Conservation (phyloP, 2,329 filamentous ascomycete species). For the Cytospora leucostoma region DNA sequence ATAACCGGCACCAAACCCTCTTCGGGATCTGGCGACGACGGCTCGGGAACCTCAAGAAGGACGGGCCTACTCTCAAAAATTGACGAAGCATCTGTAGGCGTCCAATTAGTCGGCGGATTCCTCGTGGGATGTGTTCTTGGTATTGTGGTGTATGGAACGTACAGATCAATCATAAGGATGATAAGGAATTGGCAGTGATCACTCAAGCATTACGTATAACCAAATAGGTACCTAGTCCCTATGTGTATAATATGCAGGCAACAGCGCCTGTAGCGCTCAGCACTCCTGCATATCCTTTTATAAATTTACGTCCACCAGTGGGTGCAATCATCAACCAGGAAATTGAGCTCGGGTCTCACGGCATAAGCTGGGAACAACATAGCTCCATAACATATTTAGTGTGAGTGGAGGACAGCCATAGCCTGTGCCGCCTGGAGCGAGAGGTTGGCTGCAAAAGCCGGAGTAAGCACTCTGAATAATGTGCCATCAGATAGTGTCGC, state of each 20-base stretch:
- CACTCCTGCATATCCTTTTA: no score
- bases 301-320: no score
- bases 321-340: no score
- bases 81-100: constrained; percentile 13
- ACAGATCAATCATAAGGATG: neutral
- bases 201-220: no score
- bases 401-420: neutral
- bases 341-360: no score
- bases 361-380: neutral
- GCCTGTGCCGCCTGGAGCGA: constrained; percentile 3
- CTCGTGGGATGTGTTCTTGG: constrained; percentile 25
- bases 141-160: constrained; percentile 7
- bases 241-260: no score
- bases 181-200: neutral
- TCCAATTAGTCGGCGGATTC: constrained; percentile 23
- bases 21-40: neutral
- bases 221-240: no score
- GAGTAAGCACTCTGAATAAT: neutral
- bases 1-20: neutral
- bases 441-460: neutral
- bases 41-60: neutral
- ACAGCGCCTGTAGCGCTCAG: no score
- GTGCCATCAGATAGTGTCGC: constrained; percentile 1
- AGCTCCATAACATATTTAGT: neutral
- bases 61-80: neutral